Evolutionary conservation across 768 basidiomycete genomes (phyloP).

Genomic region (Boletus rufocinnamomeus): DNA sequence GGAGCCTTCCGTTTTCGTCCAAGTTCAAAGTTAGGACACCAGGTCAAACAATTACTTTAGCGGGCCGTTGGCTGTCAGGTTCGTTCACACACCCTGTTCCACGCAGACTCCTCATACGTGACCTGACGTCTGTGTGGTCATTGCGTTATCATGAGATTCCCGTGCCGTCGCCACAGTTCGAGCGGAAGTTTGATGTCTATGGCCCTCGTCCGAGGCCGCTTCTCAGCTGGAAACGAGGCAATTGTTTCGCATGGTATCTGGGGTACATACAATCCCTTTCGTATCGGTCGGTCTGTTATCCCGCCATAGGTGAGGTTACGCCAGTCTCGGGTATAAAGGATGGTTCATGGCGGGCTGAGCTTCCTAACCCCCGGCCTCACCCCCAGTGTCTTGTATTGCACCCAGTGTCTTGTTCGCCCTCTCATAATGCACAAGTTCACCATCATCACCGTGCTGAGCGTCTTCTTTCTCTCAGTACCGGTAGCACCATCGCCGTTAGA

Average conservation of each 20-base stretch:
- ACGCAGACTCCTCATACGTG: constrained; percentile 6
- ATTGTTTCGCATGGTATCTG: background rate
- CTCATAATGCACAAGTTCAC: constrained; percentile 18
- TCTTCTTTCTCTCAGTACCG: constrained; percentile 41
- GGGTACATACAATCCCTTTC: constrained; percentile 10
- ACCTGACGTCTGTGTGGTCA: constrained; percentile 4
- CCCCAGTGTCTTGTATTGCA: background rate
- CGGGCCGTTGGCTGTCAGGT: background rate
- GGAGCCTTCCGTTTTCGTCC: background rate
- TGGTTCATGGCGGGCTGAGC: background rate
- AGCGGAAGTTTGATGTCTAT: constrained; percentile 7
- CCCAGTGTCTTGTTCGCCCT: background rate
- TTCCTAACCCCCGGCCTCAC: background rate
- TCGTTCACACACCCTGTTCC: constrained; percentile 1
- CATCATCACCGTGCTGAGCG: constrained; percentile 41
- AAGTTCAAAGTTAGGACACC: background rate
- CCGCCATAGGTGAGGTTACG: constrained; percentile 17
- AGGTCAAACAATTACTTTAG: background rate
- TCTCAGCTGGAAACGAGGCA: background rate
- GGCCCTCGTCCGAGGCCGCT: constrained; percentile 7
- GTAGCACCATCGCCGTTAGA: constrained; percentile 37
- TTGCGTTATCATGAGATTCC: constrained; percentile 6
- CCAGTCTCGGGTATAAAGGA: constrained; percentile 24
- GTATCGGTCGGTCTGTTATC: constrained; percentile 10
- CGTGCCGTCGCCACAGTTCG: background rate